phyloP scores from a whole-genome alignment of 257 asterid genomes.

The Solanum peruvianum region DNA sequence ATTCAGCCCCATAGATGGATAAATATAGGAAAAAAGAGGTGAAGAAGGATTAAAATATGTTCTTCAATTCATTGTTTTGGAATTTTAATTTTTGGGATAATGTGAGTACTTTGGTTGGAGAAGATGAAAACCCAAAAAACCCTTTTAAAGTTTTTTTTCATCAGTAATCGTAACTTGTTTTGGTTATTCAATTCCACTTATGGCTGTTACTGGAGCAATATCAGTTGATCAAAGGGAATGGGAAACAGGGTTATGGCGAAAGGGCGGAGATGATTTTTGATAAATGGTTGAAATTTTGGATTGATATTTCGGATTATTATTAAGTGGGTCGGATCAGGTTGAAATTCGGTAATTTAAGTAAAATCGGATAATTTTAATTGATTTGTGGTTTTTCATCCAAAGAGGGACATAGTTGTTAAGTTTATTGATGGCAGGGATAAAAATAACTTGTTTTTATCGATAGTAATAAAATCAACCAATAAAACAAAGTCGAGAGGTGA shows the following conservation, averaged over 20 bases:
- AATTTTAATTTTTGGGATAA: slow-evolving; percentile 74
- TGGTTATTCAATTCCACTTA: slow-evolving; percentile 51
- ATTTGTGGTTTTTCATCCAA: too few species aligned
- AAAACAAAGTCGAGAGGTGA: too few species aligned
- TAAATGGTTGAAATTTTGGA: slow-evolving; percentile 60
- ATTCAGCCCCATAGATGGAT: slow-evolving; percentile 28
- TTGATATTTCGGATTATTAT: slow-evolving; percentile 15
- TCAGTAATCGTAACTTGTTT: slow-evolving; percentile 55
- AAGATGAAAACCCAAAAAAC: slow-evolving; percentile 47
- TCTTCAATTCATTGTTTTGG: slow-evolving; percentile 66
- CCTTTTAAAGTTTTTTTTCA: slow-evolving; percentile 31
- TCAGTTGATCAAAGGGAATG: slow-evolving; percentile 45
- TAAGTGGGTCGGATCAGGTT: too few species aligned
- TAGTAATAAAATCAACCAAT: too few species aligned
- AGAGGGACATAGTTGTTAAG: too few species aligned
- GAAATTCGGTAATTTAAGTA: too few species aligned
- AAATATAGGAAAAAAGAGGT: slow-evolving; percentile 42
- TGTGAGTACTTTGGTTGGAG: slow-evolving; percentile 65
- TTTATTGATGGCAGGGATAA: too few species aligned
- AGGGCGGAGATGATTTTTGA: slow-evolving; percentile 39
- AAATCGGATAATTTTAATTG: too few species aligned
- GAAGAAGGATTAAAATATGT: slow-evolving; percentile 50
- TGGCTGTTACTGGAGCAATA: slow-evolving; percentile 56
- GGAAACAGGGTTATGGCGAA: slow-evolving; percentile 63
- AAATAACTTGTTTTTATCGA: too few species aligned